phyloP scores from a whole-genome alignment of 345 rosid species.

The Rhodamnia rubescens region DNA sequence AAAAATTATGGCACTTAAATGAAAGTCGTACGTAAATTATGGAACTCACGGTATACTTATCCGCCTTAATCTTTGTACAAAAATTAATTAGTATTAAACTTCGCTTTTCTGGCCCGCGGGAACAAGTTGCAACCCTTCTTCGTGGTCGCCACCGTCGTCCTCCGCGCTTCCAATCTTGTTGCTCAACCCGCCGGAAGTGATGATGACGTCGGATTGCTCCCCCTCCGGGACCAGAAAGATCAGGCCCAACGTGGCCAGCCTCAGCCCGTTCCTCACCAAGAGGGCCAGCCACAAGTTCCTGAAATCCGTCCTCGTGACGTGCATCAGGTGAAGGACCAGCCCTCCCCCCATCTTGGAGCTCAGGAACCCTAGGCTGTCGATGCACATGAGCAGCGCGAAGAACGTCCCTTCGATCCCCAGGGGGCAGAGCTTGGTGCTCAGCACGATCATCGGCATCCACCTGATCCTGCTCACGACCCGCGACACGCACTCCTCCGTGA shows the following conservation, averaged over 20 bases:
- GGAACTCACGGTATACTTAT: no score
- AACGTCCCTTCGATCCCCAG: slow-evolving; percentile 75
- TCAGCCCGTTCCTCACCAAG: slow-evolving; percentile 43
- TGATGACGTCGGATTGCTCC: slow-evolving; percentile 24
- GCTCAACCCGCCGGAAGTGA: background rate
- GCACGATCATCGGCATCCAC: slow-evolving; percentile 77
- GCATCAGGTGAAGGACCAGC: slow-evolving; percentile 37
- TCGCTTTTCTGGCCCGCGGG: background rate
- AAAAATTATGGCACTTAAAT: no score
- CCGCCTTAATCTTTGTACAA: background rate
- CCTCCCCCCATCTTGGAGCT: slow-evolving; percentile 69
- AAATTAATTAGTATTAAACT: background rate
- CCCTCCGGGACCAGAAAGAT: slow-evolving; percentile 54
- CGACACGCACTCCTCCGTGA: slow-evolving; percentile 54
- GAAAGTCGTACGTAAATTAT: no score
- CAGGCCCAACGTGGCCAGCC: slow-evolving; percentile 48
- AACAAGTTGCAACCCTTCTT: background rate
- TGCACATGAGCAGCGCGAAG: slow-evolving; percentile 69
- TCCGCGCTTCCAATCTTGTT: accelerated
- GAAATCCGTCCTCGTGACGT: slow-evolving; percentile 55
- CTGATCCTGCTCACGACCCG: slow-evolving; percentile 42
- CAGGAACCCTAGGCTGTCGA: slow-evolving; percentile 55
- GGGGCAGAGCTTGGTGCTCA: slow-evolving; percentile 71
- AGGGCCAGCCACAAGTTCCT: slow-evolving; percentile 53
- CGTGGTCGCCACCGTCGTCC: background rate